Base-by-base conservation (phyloP, 2,329 filamentous ascomycete species). In the Cercospora zeina region DNA sequence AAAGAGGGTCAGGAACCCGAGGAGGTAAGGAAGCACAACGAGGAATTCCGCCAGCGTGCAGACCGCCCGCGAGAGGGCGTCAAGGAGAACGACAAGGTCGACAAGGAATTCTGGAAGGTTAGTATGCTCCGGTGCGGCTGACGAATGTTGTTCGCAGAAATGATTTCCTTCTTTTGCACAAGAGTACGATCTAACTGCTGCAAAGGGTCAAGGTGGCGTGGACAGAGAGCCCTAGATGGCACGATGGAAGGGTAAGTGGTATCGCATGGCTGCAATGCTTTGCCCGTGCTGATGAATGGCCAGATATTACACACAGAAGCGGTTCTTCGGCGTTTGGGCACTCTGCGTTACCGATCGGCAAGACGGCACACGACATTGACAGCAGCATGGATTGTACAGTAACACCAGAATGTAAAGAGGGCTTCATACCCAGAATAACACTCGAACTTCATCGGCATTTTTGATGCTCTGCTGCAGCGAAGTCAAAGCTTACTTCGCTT, bases 21-120 rank as follows among this genome's bases (percentile, higher is more conserved):
- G 33, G 63, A 65, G 8, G 59, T 63, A 30, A 51, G 31, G 36
- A 63, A 61, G 30, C 61, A 73, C 70, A 21, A 72, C 72, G 68
- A 79, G 76, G 69, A 78, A 77, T 54, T 81, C 77, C 78, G 72
- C 75, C 36, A 76, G 74, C 59, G 80, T 76, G 78, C 62, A 75
- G 57, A 70, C 69, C 60, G 74, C 77, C 47, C 74, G 73, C 16
- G 50, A 30, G 49, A 62, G 31, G 45, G 34, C 16, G 45, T 58
- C 42, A 64, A 64, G 21, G 47, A 61, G 34, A 47, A 61, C 10
- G 54, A 58, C 13, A 62, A 62, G 36, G 60, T 58, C 0, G 13
- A 21, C 7, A 59, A 62, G 16, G 56, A 51, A 10, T 54, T 62
- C 31, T 59, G 55, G 55, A 55, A 59, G 57, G 57, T 59, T 24